Evolutionary conservation across 2,329 filamentous ascomycete species (phyloP).

Genomic region (Sphaerulina vaccinii): DNA sequence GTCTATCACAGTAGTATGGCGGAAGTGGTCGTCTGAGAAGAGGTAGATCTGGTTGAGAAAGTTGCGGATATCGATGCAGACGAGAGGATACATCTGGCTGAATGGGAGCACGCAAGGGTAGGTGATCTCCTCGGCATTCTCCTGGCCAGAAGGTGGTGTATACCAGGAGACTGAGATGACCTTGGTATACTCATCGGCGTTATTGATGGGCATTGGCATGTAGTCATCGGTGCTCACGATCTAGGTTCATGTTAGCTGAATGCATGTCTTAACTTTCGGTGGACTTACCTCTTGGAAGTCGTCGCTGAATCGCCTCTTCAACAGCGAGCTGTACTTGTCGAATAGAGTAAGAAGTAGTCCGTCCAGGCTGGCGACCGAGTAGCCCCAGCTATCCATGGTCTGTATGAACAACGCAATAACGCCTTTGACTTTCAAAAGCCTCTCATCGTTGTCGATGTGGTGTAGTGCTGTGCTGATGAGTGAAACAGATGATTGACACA

Average conservation of each 20-base stretch:
- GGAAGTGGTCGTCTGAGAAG: constrained; percentile 94
- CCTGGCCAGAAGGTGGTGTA: constrained; percentile 65
- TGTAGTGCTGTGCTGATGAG: constrained; percentile 77
- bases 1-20: constrained; percentile 85
- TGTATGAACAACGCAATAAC: constrained; percentile 92
- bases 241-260: constrained; percentile 32
- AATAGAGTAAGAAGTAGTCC: constrained; percentile 85
- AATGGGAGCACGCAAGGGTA: constrained; percentile 93
- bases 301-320: constrained; percentile 88
- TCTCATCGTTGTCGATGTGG: constrained; percentile 82
- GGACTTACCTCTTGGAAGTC: constrained; percentile 82
- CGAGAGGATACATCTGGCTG: constrained; percentile 97
- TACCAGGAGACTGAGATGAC: constrained; percentile 97
- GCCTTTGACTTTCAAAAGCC: constrained; percentile 90
- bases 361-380: constrained; percentile 78
- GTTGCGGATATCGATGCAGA: constrained; percentile 96
- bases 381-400: constrained; percentile 96
- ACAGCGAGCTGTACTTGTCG: constrained; percentile 85
- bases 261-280: neutral
- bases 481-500: constrained; percentile 83
- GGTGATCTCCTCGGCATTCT: constrained; percentile 70
- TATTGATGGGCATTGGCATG: constrained; percentile 98
- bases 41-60: constrained; percentile 98
- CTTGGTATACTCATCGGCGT: constrained; percentile 86
- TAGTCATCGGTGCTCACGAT: constrained; percentile 92